A percentile compares a stretch with the other conserved stretches of the same genome.
Conservation (phyloP, 352 stramenopile genomes). For the Peronospora belbahrii region DNA sequence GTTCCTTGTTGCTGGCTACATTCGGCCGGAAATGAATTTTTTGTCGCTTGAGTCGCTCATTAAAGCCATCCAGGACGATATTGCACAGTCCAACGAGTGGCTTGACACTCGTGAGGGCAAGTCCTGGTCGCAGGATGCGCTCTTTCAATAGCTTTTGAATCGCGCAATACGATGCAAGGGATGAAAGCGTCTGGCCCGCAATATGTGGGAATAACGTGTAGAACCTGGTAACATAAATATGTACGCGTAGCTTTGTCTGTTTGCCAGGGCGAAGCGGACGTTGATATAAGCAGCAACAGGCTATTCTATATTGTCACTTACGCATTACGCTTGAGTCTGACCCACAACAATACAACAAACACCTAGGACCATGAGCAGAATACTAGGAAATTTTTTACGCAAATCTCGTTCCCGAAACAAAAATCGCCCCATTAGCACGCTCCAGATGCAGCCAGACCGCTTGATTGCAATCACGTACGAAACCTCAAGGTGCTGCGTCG, state of each 20-base stretch:
- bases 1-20: constrained; percentile 89
- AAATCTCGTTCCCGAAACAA: constrained; percentile 67
- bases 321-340: constrained; percentile 27
- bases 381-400: constrained; percentile 78
- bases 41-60: constrained; percentile 89
- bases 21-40: constrained; percentile 93
- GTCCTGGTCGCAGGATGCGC: constrained; percentile 33
- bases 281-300: constrained; percentile 1
- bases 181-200: not conserved
- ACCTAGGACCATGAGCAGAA: constrained; percentile 70
- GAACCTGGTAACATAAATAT: constrained; percentile 8
- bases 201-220: not conserved
- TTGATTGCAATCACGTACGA: constrained; percentile 85
- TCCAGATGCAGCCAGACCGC: constrained; percentile 79
- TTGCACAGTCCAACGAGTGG: constrained; percentile 60
- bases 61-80: constrained; percentile 86
- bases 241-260: no score
- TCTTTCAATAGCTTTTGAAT: constrained; percentile 34
- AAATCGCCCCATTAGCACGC: constrained; percentile 60
- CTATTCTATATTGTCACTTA: constrained; percentile 16
- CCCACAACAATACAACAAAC: constrained; percentile 74
- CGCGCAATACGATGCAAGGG: not conserved
- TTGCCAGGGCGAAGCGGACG: not conserved
- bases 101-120: constrained; percentile 51
- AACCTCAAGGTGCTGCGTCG: constrained; percentile 67